These are phyloP conservation scores for Leucosporidium yakuticum DNA, from an alignment of 768 basidiomycete species.

Conservation along the genomic window DNA sequence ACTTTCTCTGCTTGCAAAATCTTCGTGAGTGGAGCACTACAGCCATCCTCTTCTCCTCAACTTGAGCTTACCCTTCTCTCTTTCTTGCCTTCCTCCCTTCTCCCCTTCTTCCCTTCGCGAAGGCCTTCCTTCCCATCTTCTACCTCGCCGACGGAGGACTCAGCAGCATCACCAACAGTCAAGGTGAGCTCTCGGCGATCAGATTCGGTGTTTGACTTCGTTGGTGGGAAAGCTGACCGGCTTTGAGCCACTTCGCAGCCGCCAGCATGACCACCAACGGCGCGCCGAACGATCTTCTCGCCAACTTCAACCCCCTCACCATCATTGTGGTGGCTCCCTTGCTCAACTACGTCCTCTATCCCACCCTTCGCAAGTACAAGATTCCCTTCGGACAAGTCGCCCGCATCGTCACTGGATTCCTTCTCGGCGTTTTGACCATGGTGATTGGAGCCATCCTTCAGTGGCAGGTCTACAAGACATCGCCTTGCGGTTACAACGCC, in stretches of 20 bases:
- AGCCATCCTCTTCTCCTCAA: no score
- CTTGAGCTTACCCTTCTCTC: no score
- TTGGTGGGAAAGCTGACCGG: neutral
- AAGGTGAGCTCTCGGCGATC: neutral
- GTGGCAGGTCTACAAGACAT: conserved; percentile 10
- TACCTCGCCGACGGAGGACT: conserved; percentile 15
- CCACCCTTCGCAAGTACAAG: neutral
- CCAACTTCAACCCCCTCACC: conserved; percentile 11
- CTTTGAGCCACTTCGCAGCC: conserved; percentile 32
- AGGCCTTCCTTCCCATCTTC: conserved; percentile 38
- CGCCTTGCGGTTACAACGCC: conserved; percentile 38
- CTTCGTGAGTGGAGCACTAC: conserved; percentile 19
- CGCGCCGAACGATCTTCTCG: conserved; percentile 39
- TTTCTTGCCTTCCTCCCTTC: neutral
- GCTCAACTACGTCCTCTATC: conserved; percentile 38
- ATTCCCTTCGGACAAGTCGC: neutral
- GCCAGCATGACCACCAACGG: conserved; percentile 39
- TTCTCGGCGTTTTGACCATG: neutral
- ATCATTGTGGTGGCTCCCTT: conserved; percentile 40
- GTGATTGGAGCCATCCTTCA: neutral
- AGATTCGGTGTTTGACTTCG: neutral
- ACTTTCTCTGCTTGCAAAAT: conserved; percentile 43
- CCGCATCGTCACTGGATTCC: neutral
- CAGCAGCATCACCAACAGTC: neutral
- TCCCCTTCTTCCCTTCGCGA: neutral